Base-by-base conservation (phyloP, 306 rosid genomes). In the Rosa multiflora region DNA sequence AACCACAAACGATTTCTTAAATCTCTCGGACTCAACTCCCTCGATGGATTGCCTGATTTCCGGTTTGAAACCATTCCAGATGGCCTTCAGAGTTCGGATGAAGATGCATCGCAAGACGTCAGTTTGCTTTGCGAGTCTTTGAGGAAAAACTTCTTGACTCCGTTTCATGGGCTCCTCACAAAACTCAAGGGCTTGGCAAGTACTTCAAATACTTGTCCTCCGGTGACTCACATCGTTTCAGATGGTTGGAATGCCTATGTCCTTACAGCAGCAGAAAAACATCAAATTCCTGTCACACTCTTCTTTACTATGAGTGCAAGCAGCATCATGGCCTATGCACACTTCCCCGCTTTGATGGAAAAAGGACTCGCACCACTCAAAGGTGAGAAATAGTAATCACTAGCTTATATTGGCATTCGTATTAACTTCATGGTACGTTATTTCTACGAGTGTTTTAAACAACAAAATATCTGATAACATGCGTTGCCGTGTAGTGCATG, bases 1-100 rank as follows among this genome's bases (percentile, higher is more conserved):
- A 75, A 75, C 23, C 78, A 75, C 55, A 75, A 14, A 21, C 78
- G 78, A 4, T 59, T 75, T 32, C 78, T 75, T 3, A 75, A 58
- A 59, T 58, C 70, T 59, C n/a, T 1, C 7, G 78, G 69, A 6
- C 55, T 70, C 18, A 74, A 75, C 4, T 42, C 78, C 40, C 42
- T 59, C 4, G 21, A 75, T 9, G 70, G 53, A 21, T n/a, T 58
- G 40, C 78, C 70, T 6, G 42, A 59, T 56, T 75, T 75, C 26
- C 42, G 13, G 35, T 75, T 75, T 7, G 69, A 58, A 40, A 56
- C 78, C 69, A 75, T 75, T 59, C 78, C 78, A 0, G 79, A 76
- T 1, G 47, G 72, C 32, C 29, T 76, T 9, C 79, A 48, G 0
- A 6, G 1, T 23, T 76, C 79, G 0, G 62, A 76, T 21, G 1